Base-by-base conservation (phyloP, 305 asterid genomes). In the Euphrasia arctica region DNA sequence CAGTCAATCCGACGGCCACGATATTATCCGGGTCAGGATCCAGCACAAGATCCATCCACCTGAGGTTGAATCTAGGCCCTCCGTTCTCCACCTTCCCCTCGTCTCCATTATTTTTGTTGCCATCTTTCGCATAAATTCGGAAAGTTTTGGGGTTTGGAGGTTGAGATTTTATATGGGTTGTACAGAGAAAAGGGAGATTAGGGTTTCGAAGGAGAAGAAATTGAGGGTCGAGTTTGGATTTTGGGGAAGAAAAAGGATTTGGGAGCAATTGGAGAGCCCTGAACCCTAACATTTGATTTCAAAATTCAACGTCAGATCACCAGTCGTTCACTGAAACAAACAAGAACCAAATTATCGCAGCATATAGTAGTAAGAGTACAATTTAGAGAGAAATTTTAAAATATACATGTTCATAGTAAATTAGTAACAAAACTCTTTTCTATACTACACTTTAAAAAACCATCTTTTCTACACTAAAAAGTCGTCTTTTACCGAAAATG, bases 1-100 rank as follows among this genome's bases (percentile, higher is more conserved):
- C 98, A 4, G 98, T 85, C 70, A 92, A 85, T 72, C 91, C 97
- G n/a, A 92, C 97, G 34, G 97, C 97, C 67, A 78, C 85, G 1
- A 89, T 64, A 83, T 92, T 92, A 62, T 92, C 95, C 54, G 98
- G 96, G 71, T 89, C 87, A 50, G 89, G 95, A 66, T 89, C 92
- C 61, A 91, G 72, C 71, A 89, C 62, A 45, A 89, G 82, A 49
- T 87, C 88, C 61, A 73, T 59, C 95, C 95, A 87, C 58, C 60
- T 80, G 61, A 91, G 56, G 63, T 84, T 85, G 77, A 86, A 81
- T 76, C 70, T 77, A 12, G 91, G 82, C 69, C 72, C 74, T 55
- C 75, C 90, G 9, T 67, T 74, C 72, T 71, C 75, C 54, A 28
- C 77, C 71, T 77, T 66, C 52, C 58, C 82, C 9, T 72, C 72